phyloP scores from a whole-genome alignment of 1,139 yeast species.

The Taphrina wiesneri region DNA sequence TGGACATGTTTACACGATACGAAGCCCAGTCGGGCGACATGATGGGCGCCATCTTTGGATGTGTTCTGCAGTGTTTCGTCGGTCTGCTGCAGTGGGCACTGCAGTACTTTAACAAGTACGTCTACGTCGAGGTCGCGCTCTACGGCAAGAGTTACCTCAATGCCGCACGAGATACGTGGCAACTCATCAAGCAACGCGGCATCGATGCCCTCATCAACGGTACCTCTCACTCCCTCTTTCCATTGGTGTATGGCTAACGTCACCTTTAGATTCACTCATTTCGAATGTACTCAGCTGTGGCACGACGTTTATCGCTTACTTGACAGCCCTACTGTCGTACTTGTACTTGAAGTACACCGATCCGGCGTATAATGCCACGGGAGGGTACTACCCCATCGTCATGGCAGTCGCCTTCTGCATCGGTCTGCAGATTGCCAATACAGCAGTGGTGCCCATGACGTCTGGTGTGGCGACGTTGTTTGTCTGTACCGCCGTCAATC shows the following conservation, averaged over 20 bases:
- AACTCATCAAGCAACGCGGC: slow-evolving; percentile 74
- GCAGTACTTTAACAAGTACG: slow-evolving; percentile 80
- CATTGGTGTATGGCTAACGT: slow-evolving; percentile 60
- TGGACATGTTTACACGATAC: slow-evolving; percentile 54
- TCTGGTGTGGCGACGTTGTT: slow-evolving; percentile 86
- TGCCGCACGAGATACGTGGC: slow-evolving; percentile 82
- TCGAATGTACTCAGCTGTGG: slow-evolving; percentile 50
- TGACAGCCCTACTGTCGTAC: slow-evolving; percentile 68
- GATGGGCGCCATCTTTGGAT: slow-evolving; percentile 58
- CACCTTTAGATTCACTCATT: slow-evolving; percentile 19
- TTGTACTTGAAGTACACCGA: slow-evolving; percentile 70
- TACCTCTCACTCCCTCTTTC: slow-evolving; percentile 51
- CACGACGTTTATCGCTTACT: slow-evolving; percentile 67
- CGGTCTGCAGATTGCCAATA: slow-evolving; percentile 72
- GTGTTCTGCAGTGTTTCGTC: slow-evolving; percentile 61
- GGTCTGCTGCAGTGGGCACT: slow-evolving; percentile 75
- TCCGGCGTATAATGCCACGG: slow-evolving; percentile 67
- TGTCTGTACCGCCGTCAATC: slow-evolving; percentile 31
- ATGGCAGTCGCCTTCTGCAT: slow-evolving; percentile 76
- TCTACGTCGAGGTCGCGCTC: slow-evolving; percentile 76
- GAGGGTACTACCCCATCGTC: slow-evolving; percentile 72
- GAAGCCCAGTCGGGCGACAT: slow-evolving; percentile 59
- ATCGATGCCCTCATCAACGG: slow-evolving; percentile 81
- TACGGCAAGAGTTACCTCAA: slow-evolving; percentile 77
- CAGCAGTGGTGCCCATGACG: slow-evolving; percentile 70